Base-by-base conservation (phyloP, 1,139 yeast genomes). In the Magnusiomyces fungicola region DNA sequence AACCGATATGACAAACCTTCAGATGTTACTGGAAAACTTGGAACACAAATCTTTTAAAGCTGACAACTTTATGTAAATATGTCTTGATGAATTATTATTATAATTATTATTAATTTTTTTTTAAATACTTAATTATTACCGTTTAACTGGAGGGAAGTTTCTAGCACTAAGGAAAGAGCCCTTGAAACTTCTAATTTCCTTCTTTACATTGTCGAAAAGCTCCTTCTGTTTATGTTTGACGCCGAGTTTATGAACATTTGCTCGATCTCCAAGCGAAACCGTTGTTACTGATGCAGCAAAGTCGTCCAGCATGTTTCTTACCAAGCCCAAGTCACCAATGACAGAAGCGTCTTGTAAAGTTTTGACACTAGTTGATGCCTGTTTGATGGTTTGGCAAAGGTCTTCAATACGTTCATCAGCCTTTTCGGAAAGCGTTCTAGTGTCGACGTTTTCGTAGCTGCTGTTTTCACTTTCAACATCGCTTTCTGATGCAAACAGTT, bases 171-270 rank as follows among this genome's bases (percentile, higher is more conserved):
- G 53, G 12, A 65, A 48, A 3, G 63, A 55, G 9, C 68, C 67
- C 53, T 67, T 67, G 39, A 66, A 52, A 2, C 65, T 53, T 24
- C 70, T 50, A 42, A 66, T 65, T 38, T 66, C 69, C 51, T 63
- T 64, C 53, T 58, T 62, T 39, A 65, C 53, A 18, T 62, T 63
- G 9, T 52, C 48, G 21, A 56, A 50, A n/a, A n/a, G n/a, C 37
- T 50, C 45, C 37, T 50, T 48, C 7, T 19, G 16, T 24, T 46
- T 19, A 3, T 32, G 24, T 30, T 37, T 48, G 16, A 48, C 38
- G 7, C 51, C 51, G n/a, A 48, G 47, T 42, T 22, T 10, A 45
- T 29, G 7, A 38, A 14, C 29, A 45, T 47, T 18, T 37, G 29
- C 3, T 43, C 45, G 27, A 39, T 44, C 3, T 40, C 27, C 2